These are phyloP conservation scores for Fusarium verticillioides DNA, from an alignment of 2,329 filamentous ascomycete genomes.

Conservation along the genomic window DNA sequence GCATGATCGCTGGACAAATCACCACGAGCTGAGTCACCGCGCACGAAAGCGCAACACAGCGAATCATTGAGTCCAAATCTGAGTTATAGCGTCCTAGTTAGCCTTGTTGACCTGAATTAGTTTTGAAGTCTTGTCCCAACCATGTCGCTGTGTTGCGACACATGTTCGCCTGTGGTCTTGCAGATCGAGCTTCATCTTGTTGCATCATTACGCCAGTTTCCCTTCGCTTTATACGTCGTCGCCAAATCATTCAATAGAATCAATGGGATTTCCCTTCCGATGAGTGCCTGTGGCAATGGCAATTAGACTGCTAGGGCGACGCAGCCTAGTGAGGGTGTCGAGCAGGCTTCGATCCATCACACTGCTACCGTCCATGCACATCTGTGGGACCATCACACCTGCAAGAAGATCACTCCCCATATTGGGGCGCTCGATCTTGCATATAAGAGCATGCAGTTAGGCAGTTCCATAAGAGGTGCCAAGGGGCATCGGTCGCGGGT, in stretches of 20 bases:
- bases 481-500: neutral
- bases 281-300: rapidly evolving
- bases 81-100: rapidly evolving
- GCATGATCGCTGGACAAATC: neutral
- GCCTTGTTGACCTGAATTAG: rapidly evolving
- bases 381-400: neutral
- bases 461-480: neutral
- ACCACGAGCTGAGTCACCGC: neutral
- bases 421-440: neutral
- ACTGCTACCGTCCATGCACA: neutral
- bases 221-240: neutral
- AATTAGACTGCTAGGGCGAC: neutral
- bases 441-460: neutral
- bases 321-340: neutral
- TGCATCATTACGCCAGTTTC: neutral
- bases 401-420: no score
- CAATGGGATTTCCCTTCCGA: rapidly evolving
- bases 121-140: rapidly evolving
- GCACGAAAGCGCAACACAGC: neutral
- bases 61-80: rapidly evolving
- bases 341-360: neutral
- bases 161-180: neutral
- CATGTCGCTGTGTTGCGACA: neutral
- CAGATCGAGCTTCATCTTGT: neutral
- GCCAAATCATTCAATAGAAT: neutral